Evolutionary conservation across 768 basidiomycete species (phyloP).

Genomic region (Tylopilus vinaceipallidus): DNA sequence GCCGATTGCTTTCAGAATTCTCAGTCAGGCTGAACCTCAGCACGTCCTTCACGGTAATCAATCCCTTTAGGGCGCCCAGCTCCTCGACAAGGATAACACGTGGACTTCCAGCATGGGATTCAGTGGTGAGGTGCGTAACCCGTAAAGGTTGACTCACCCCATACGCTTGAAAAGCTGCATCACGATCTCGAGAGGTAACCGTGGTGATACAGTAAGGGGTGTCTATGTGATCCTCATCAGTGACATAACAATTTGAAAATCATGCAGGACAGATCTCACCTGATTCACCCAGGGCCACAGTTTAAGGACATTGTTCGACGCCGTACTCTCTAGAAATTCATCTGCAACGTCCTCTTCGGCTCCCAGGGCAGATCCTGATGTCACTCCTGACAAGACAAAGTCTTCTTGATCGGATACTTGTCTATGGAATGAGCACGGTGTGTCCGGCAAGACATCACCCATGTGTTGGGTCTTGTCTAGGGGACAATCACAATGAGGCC

Average conservation of each 20-base stretch:
- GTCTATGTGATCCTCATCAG: constrained; percentile 51
- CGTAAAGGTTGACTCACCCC: constrained; percentile 63
- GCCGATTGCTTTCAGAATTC: constrained; percentile 48
- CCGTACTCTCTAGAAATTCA: constrained; percentile 61
- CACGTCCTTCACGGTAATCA: constrained; percentile 96
- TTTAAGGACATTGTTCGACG: constrained; percentile 56
- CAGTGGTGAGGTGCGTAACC: background rate
- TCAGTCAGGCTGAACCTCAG: constrained; percentile 75
- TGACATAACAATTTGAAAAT: background rate
- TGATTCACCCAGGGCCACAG: constrained; percentile 95
- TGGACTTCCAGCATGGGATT: constrained; percentile 51
- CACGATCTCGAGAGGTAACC: constrained; percentile 91
- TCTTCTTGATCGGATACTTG: constrained; percentile 52
- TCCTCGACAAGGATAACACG: constrained; percentile 95
- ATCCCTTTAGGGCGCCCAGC: constrained; percentile 74
- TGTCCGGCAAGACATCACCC: constrained; percentile 59
- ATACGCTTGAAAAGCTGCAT: constrained; percentile 97
- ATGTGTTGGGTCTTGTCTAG: constrained; percentile 72
- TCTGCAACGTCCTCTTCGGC: constrained; percentile 67
- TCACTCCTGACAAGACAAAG: constrained; percentile 40
- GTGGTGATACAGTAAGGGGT: constrained; percentile 88
- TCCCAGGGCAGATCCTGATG: constrained; percentile 50
- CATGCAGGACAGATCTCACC: constrained; percentile 42
- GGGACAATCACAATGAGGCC: background rate
- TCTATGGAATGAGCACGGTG: constrained; percentile 66